Evolutionary conservation across 2,329 filamentous ascomycete species (phyloP), one percentile per base, ranked within the genome.

Genomic region (Gaeumannomyces sp.): DNA sequence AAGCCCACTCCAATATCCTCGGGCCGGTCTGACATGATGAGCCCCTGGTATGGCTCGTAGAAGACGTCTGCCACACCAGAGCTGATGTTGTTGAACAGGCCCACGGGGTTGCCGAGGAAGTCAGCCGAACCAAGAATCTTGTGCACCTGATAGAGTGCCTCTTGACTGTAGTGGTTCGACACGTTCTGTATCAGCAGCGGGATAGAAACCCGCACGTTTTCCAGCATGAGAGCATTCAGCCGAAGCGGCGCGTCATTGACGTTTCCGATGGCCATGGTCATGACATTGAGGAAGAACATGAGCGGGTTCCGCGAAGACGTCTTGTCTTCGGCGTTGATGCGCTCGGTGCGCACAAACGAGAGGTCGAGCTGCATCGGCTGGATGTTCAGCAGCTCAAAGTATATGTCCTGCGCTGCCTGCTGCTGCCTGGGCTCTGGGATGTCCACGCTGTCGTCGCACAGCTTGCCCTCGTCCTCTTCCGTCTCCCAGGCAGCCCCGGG

Each of bases 201-300:
- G 10, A 93, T 88, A 0, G 95, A 97, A 6, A 99, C 90, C 33
- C 95, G 88, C 59, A 95, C 93, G 71, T 99, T 99, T 76, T 99
- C 95, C 29, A 99, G 80, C 80, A 99, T 91, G 29, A 99, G 81
- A 1, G 95, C 92, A 68, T 98, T 99, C 74, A 99, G 87, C 61
- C 92, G 89, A 64, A 99, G 88, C 0, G 95, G 96, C 8, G 95
- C 95, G 76, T 99, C 96, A 72, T 99, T 99, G 80, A 99, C 92
- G 72, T 99, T 99, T 68, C 95, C 95, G 72, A 99, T 95, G 19
- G 95, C 96, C 95, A 99, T 99, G 0, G 96, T 98, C 81, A 99
- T 88, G 70, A 98, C 92, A 73, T 99, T 98, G 75, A 98, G 88
- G 74, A 97, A 93, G 80, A 98, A 99, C 93, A 98, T 98, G 75